phyloP scores from a whole-genome alignment of 176 grass and related monocot genomes.

The Aegilops sharonensis region DNA sequence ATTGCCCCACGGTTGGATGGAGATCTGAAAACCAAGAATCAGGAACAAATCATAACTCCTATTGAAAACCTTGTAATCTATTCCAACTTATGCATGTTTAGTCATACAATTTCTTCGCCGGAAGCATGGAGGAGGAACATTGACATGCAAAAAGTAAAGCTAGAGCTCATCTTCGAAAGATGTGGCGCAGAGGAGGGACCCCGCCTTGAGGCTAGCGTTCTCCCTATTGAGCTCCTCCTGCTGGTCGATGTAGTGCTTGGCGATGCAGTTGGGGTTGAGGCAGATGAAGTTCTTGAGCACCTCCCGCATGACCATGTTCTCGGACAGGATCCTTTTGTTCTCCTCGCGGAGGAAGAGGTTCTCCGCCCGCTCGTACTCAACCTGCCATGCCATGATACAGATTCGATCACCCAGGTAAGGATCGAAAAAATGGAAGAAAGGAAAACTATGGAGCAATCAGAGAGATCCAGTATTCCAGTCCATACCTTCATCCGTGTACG shows the following conservation, averaged over 20 bases:
- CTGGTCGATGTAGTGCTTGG: neutral
- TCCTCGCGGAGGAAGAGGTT: neutral
- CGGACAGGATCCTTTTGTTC: neutral
- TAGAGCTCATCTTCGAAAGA: neutral
- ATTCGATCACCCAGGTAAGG: too few species aligned
- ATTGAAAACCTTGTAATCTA: neutral
- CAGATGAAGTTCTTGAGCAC: neutral
- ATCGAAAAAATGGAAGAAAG: too few species aligned
- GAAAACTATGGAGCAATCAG: neutral
- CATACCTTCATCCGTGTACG: neutral
- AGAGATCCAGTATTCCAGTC: neutral
- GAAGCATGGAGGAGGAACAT: neutral
- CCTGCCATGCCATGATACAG: neutral
- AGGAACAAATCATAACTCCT: neutral
- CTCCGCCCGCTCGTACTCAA: neutral
- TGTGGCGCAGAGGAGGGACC: neutral
- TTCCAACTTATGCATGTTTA: neutral
- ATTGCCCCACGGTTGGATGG: neutral
- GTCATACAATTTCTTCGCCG: too few species aligned
- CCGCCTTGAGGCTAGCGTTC: neutral
- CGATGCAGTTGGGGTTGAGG: neutral
- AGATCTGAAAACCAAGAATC: neutral
- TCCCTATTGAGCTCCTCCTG: neutral
- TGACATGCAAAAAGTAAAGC: neutral
- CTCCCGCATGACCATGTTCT: neutral